Base-by-base conservation (phyloP, 495 filamentous ascomycete genomes). In the Penicillium robsamsonii region DNA sequence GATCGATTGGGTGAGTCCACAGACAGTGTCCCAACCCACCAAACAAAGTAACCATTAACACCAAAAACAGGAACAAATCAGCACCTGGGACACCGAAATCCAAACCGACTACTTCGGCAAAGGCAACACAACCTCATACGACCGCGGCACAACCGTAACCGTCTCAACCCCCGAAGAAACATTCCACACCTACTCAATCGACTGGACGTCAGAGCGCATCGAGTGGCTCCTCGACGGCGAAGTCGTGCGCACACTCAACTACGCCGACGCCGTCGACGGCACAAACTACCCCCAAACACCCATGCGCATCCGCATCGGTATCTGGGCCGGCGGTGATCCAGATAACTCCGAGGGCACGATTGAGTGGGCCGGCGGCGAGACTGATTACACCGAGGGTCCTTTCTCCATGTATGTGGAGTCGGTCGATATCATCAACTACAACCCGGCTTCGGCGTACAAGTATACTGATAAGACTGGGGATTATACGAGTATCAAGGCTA, bases 71-170 rank as follows among this genome's bases (percentile, higher is more conserved):
- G 74, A 78, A 54, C 67, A 71, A 61, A 75, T 87, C 49, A 88
- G 90, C 57, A 81, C 80, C 37, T 81, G 86, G 61, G 68, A 75
- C 46, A 78, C 65, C 44, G 75, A 87, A 55, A 86, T 94, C 20
- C 85, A 97, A 74, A 90, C 85, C 64, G 94, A 97, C 74, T 98
- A 94, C 75, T 98, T 96, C 69, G 89, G 90, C 69, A 96, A 96
- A 74, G 94, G 91, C 11, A 84, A 91, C 59, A 91, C 89, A 3
- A 75, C 81, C 30, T 78, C 78, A 25, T 96, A 92, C 67, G 85
- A 96, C 76, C 90, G 91, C 46, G 90, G 81, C 22, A 75, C 73
- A 25, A 81, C 78, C 51, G 76, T 82, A 55, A 61, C 65, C 2
- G 77, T 88, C 43, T 76, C 75, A 22, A 82, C 81, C 60, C 86